Evolutionary conservation across 2,329 filamentous ascomycete genomes (phyloP).

Genomic region (Aciculosporium take): DNA sequence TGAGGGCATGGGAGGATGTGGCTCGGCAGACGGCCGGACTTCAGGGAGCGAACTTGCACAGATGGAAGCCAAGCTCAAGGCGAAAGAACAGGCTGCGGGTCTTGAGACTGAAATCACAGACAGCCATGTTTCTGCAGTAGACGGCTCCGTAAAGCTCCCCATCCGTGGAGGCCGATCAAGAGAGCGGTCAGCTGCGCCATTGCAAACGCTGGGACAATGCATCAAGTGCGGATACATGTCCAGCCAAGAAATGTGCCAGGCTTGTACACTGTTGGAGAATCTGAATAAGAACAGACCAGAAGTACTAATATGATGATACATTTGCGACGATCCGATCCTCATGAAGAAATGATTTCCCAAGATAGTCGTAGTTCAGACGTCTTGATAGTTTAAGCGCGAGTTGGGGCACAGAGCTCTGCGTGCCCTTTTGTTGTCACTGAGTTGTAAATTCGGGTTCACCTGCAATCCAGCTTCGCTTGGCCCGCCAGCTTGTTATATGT

Average conservation of each 20-base stretch:
- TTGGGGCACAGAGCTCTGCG: neutral
- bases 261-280: constrained; percentile 77
- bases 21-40: constrained; percentile 45
- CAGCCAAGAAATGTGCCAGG: constrained; percentile 86
- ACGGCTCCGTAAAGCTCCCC: constrained; percentile 20
- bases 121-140: constrained; percentile 9
- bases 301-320: constrained; percentile 37
- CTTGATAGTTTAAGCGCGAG: neutral
- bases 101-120: constrained; percentile 21
- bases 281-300: constrained; percentile 66
- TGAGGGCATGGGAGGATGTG: constrained; percentile 52
- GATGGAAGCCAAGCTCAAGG: constrained; percentile 47
- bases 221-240: constrained; percentile 88
- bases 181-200: constrained; percentile 23
- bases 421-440: neutral
- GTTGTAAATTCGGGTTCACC: too few relatives aligned
- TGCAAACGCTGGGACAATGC: constrained; percentile 70
- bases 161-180: constrained; percentile 16
- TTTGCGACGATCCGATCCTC: neutral
- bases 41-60: constrained; percentile 66
- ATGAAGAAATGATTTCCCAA: neutral
- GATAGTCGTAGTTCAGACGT: neutral
- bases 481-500: constrained; percentile 7
- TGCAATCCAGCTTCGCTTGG: neutral
- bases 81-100: constrained; percentile 8